Evolutionary conservation across 306 rosid species (phyloP), one percentile per base, ranked within the genome.

Genomic region (Lotus japonicus): DNA sequence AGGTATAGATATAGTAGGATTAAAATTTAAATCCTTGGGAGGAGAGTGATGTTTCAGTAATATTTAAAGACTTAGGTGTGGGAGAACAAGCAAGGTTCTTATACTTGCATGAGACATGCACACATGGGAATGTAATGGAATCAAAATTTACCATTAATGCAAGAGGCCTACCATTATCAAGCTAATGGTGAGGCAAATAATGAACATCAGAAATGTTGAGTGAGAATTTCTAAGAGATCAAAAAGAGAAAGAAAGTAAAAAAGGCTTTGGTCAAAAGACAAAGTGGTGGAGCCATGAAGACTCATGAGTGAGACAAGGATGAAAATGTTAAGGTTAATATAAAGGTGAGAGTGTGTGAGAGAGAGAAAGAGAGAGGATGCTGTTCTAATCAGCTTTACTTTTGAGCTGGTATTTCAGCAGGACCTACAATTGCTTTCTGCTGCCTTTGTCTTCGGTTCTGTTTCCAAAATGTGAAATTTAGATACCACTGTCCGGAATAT

Each of bases 361-460:
- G 67, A 79, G 57, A 73, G 67, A 79, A 53, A 73, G 63, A 82
- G 82, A 41, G 72, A 11, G 36, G 75, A 84, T 81, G 62, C 77
- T 77, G 76, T 77, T 79, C 78, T 73, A 53, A 72, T 73, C 83
- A 83, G 61, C 75, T 68, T 84, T 76, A 78, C 91, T 86, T 88
- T 84, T 86, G 75, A 80, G 84, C 84, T 81, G 80, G 69, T 57
- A n/a, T 26, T 43, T 74, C 11, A 6, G 77, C n/a, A 6, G 76
- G 85, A 67, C 79, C 84, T 76, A 64, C 84, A 9, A 63, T 45
- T 71, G 58, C 77, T 81, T 78, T 58, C 68, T 73, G 79, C 14
- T 52, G 18, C 53, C 82, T 64, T 66, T 71, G 65, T 76, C 80
- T 77, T 66, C 61, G 60, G 74, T 71, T 79, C 73, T 76, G 67